Evolutionary conservation across 495 filamentous ascomycete genomes (phyloP).

Genomic region (Neurospora pannonica): DNA sequence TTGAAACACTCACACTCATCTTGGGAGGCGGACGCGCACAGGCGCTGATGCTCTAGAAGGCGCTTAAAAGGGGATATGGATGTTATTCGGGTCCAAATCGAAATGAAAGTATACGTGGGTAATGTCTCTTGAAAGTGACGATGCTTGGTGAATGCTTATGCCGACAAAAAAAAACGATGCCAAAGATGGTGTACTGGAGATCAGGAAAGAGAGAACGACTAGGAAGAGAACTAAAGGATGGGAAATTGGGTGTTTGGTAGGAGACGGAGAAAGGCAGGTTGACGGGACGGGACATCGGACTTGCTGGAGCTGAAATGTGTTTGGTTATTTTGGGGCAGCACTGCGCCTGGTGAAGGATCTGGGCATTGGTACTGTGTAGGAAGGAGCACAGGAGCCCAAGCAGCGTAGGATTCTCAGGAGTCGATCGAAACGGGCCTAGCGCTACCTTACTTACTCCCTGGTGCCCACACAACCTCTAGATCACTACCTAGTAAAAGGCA

Average conservation of each 20-base stretch:
- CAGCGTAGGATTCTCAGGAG: constrained; percentile 21
- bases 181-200: background rate
- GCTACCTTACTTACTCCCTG: background rate
- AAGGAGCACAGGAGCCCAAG: background rate
- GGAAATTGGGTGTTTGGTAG: background rate
- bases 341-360: background rate
- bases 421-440: constrained; percentile 19
- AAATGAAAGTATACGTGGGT: background rate
- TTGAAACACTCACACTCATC: constrained; percentile 39
- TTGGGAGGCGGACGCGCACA: constrained; percentile 12
- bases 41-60: background rate
- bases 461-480: background rate
- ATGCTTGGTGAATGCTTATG: background rate
- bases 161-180: background rate
- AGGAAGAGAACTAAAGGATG: background rate
- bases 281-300: background rate
- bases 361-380: background rate
- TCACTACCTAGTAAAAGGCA: background rate
- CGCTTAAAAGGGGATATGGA: background rate
- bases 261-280: background rate
- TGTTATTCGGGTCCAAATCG: background rate
- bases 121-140: background rate
- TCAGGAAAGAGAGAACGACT: background rate
- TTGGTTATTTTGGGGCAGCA: background rate
- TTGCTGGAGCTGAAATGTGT: background rate